These are phyloP conservation scores for Fraxinus excelsior DNA, from an alignment of 257 asterid species.

Conservation along the genomic window DNA sequence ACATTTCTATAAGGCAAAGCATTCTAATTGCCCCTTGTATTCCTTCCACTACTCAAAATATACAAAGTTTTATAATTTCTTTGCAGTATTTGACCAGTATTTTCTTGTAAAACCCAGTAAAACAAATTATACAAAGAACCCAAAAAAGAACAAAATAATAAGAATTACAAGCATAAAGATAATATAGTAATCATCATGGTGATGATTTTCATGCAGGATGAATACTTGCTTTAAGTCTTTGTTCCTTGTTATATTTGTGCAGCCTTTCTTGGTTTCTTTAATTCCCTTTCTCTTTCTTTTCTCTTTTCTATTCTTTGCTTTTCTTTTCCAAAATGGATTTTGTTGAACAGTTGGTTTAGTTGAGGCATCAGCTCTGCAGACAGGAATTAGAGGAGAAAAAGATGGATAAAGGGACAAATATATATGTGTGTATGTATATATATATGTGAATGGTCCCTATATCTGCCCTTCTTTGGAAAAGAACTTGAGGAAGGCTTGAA, in stretches of 20 bases:
- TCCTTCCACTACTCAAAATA: background rate
- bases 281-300: background rate
- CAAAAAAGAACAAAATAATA: background rate
- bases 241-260: slow-evolving; percentile 3
- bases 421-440: background rate
- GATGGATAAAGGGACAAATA: background rate
- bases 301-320: background rate
- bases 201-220: slow-evolving; percentile 4
- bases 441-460: background rate
- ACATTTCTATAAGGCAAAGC: background rate
- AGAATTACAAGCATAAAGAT: slow-evolving; percentile 7
- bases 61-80: background rate
- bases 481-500: background rate
- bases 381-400: background rate
- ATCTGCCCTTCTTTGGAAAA: background rate
- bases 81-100: background rate
- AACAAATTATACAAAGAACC: background rate
- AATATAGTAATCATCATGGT: background rate
- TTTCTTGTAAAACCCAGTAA: background rate
- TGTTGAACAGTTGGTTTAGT: slow-evolving; percentile 5
- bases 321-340: slow-evolving; percentile 1
- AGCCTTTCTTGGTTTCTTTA: slow-evolving; percentile 9
- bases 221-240: background rate
- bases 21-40: background rate
- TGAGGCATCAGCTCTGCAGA: background rate